These are phyloP conservation scores for Arabidopsis hybrid DNA, from an alignment of 441 rosid species.

Conservation along the genomic window DNA sequence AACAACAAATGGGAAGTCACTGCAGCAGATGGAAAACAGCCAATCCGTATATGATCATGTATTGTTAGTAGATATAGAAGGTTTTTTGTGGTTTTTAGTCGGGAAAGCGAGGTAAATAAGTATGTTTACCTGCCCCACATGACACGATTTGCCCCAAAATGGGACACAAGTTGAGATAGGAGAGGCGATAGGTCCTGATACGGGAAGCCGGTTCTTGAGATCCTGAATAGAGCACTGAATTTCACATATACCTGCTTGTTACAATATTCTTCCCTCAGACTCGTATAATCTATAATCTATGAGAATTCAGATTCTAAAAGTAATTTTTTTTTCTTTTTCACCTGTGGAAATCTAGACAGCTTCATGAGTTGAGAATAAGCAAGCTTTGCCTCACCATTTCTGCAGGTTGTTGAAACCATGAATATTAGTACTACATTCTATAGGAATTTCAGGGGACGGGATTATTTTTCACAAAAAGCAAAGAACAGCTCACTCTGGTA, in stretches of 20 bases:
- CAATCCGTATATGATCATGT: slow-evolving; percentile 20
- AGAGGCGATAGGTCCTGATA: slow-evolving; percentile 64
- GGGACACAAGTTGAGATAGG: slow-evolving; percentile 64
- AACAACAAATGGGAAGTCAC: slow-evolving; percentile 89
- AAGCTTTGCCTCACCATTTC: slow-evolving; percentile 67
- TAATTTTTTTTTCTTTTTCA: slow-evolving; percentile 47
- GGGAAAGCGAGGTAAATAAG: background rate
- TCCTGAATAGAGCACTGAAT: slow-evolving; percentile 86
- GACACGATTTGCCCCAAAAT: slow-evolving; percentile 75
- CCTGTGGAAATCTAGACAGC: slow-evolving; percentile 87
- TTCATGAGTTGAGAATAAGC: slow-evolving; percentile 71
- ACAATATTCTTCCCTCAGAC: slow-evolving; percentile 31
- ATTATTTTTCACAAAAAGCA: background rate
- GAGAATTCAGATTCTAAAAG: slow-evolving; percentile 9
- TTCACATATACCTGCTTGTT: slow-evolving; percentile 76
- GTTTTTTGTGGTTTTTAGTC: background rate
- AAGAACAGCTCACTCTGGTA: slow-evolving; percentile 61
- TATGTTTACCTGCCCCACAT: slow-evolving; percentile 92
- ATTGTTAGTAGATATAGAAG: slow-evolving; percentile 11
- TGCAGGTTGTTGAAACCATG: slow-evolving; percentile 46
- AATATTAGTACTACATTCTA: slow-evolving; percentile 22
- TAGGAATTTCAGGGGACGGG: background rate
- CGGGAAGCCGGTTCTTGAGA: slow-evolving; percentile 74
- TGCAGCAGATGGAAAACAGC: slow-evolving; percentile 43
- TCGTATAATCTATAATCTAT: slow-evolving; percentile 8